Conservation (phyloP, 306 rosid species). For the Casuarina glauca region DNA sequence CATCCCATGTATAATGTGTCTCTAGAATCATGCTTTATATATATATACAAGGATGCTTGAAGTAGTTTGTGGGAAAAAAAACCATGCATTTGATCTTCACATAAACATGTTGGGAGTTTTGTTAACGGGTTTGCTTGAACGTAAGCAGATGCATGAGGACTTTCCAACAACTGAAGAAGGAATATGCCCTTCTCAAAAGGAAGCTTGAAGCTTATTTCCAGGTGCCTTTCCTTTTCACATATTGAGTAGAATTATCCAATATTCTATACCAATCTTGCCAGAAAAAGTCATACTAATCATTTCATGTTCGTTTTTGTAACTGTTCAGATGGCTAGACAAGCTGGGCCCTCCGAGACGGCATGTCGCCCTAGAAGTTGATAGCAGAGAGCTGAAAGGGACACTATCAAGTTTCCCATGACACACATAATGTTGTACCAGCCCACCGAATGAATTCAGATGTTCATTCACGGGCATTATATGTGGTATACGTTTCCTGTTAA, state of each 20-base stretch:
- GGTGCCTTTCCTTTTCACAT: slow-evolving; percentile 34
- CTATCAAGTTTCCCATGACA: not conserved
- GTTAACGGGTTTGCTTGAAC: slow-evolving; percentile 8
- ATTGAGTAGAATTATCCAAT: not conserved
- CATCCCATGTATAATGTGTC: too few species aligned
- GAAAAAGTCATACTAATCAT: not conserved
- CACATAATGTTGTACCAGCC: not conserved
- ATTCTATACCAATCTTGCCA: not conserved
- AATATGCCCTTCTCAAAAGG: slow-evolving; percentile 70
- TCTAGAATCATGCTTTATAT: too few species aligned
- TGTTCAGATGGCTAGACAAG: slow-evolving; percentile 64
- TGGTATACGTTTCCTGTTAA: not conserved
- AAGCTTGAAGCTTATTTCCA: slow-evolving; percentile 92
- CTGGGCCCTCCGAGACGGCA: slow-evolving; percentile 54
- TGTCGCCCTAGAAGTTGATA: slow-evolving; percentile 46
- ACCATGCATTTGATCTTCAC: not conserved
- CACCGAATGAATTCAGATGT: not conserved
- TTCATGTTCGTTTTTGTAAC: not conserved
- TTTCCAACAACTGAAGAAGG: slow-evolving; percentile 81
- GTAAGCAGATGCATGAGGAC: slow-evolving; percentile 71
- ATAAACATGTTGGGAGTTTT: not conserved
- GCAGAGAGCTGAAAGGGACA: not conserved
- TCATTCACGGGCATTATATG: not conserved
- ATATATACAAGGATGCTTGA: too few species aligned
- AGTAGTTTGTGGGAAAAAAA: not conserved